Percentiles rank a stretch among this genome's conserved stretches.
Conservation (phyloP, 805 yeast species). For the Candida hungchunana region DNA sequence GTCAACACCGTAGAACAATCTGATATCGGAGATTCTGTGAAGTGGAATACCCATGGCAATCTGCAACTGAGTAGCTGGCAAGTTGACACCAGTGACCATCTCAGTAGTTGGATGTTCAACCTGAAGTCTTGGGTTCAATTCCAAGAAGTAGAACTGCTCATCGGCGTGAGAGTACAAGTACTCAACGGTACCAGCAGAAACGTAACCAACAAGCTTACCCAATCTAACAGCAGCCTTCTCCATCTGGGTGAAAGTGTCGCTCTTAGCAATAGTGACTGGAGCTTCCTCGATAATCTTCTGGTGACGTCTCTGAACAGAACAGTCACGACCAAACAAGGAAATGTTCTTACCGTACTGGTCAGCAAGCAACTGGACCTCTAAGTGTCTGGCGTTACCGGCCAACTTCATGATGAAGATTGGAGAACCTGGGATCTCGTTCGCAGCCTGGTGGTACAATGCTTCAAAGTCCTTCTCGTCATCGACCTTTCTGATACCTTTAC, state of each 20-base stretch:
- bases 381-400: constrained; percentile 96
- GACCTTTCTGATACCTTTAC: constrained; percentile 98
- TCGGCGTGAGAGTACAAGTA: constrained; percentile 92
- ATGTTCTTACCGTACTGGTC: constrained; percentile 98
- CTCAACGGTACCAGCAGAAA: constrained; percentile 98
- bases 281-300: constrained; percentile 99
- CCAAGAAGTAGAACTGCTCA: constrained; percentile 92
- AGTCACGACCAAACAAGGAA: constrained; percentile 96
- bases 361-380: constrained; percentile 95
- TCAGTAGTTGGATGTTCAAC: constrained; percentile 99
- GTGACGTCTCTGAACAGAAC: constrained; percentile 99
- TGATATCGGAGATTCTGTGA: constrained; percentile 89
- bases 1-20: constrained; percentile 91
- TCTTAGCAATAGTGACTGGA: constrained; percentile 92
- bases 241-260: constrained; percentile 83
- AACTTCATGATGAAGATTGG: constrained; percentile 97
- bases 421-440: constrained; percentile 97
- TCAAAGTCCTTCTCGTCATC: constrained; percentile 76
- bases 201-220: constrained; percentile 96
- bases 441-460: constrained; percentile 83
- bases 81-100: constrained; percentile 97
- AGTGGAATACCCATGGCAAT: constrained; percentile 99
- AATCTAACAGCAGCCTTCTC: constrained; percentile 96
- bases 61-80: constrained; percentile 98
- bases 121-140: constrained; percentile 96